Conservation (phyloP, 108 stramenopile genomes). For the Schizochytrium sp. region DNA sequence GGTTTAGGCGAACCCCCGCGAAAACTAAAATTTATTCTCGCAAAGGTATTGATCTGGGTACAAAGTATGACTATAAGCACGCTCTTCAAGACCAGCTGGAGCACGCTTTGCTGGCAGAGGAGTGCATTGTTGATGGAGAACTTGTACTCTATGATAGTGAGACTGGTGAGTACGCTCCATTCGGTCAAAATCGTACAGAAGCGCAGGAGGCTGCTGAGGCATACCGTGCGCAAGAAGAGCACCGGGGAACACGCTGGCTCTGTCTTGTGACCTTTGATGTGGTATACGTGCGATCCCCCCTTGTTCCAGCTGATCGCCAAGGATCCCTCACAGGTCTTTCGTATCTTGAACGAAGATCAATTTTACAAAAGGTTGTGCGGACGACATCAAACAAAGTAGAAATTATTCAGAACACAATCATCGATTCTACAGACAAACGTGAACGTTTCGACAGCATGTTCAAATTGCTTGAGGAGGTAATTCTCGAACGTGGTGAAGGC, state of each 20-base stretch:
- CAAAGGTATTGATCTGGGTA: background rate
- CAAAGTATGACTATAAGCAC: slow-evolving; percentile 2
- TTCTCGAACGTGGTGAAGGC: slow-evolving; percentile 1
- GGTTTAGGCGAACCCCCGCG: background rate
- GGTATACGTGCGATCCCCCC: slow-evolving; percentile 1
- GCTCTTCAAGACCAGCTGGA: background rate
- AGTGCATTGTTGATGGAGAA: slow-evolving; percentile 58
- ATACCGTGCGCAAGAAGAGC: background rate
- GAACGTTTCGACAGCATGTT: background rate
- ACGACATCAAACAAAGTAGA: background rate
- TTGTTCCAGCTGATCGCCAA: background rate
- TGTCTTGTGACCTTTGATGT: slow-evolving; percentile 49
- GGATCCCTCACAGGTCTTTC: slow-evolving; percentile 27
- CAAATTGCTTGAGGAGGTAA: slow-evolving; percentile 8
- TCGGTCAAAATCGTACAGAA: slow-evolving; percentile 33
- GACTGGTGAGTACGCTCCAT: background rate
- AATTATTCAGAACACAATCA: background rate
- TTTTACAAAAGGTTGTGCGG: background rate
- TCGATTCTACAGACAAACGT: background rate
- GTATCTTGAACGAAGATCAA: background rate
- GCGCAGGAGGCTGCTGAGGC: slow-evolving; percentile 6
- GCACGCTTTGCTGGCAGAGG: background rate
- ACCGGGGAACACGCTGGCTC: background rate
- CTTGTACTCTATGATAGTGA: slow-evolving; percentile 29
- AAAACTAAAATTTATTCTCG: slow-evolving; percentile 9